Evolutionary conservation across 805 yeast genomes (phyloP).

Genomic region (Teunomyces kruisii): DNA sequence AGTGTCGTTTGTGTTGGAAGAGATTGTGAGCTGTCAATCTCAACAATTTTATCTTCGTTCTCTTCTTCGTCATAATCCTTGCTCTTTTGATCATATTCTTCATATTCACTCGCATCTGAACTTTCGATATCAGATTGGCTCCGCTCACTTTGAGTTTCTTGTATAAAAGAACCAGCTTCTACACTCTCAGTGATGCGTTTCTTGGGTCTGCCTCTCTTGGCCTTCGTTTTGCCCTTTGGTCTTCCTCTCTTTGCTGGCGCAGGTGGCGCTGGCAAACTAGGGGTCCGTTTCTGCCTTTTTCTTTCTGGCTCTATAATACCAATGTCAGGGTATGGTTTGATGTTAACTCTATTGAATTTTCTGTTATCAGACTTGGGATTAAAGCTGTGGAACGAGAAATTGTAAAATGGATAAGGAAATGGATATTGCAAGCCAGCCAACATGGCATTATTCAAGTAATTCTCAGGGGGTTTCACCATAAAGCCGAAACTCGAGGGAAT

Average conservation of each 20-base stretch:
- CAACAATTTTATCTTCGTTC: neutral
- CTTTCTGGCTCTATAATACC: constrained; percentile 21
- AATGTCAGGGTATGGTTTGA: constrained; percentile 39
- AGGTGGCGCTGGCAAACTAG: neutral
- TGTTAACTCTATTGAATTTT: constrained; percentile 26
- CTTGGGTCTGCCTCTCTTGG: constrained; percentile 4
- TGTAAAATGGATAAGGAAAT: constrained; percentile 46
- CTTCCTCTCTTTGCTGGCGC: constrained; percentile 1
- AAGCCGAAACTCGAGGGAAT: constrained; percentile 37
- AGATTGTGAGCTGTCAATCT: too few relatives aligned
- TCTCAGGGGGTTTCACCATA: constrained; percentile 39
- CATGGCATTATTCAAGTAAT: constrained; percentile 34
- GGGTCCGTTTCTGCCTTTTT: neutral
- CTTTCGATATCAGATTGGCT: constrained; percentile 7
- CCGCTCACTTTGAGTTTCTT: constrained; percentile 6
- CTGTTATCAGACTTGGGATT: constrained; percentile 23
- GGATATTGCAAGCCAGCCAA: constrained; percentile 44
- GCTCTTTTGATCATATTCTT: constrained; percentile 10
- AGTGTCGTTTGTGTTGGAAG: too few relatives aligned
- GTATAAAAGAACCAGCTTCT: constrained; percentile 4
- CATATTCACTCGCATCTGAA: constrained; percentile 6
- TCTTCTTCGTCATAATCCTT: constrained; percentile 8
- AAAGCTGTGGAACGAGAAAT: constrained; percentile 41
- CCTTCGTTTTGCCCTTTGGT: constrained; percentile 1
- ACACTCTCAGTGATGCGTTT: constrained; percentile 7